These are phyloP conservation scores for Aspergillus japonicus DNA, from an alignment of 2,329 filamentous ascomycete genomes.

Conservation along the genomic window DNA sequence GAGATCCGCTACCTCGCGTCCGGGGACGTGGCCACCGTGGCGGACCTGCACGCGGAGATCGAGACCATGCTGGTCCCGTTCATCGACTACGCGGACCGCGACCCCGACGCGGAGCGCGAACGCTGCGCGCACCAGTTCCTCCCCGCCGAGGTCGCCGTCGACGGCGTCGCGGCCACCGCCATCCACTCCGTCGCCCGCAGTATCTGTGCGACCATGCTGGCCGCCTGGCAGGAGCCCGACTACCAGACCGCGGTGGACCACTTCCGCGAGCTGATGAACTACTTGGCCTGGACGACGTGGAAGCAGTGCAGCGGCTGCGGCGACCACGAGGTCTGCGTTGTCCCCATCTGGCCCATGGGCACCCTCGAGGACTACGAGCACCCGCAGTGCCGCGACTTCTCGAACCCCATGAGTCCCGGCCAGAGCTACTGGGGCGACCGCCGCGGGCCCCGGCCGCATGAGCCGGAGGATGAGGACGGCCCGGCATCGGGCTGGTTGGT, in stretches of 20 bases:
- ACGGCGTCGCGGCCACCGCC: constrained; percentile 26
- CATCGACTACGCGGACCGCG: constrained; percentile 33
- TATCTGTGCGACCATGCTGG: constrained; percentile 35
- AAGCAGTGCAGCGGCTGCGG: constrained; percentile 56
- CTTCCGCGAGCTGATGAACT: constrained; percentile 46
- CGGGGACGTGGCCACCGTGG: constrained; percentile 21
- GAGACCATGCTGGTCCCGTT: constrained; percentile 33
- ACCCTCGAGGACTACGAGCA: constrained; percentile 53
- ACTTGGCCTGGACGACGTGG: constrained; percentile 61
- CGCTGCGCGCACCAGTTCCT: constrained; percentile 39
- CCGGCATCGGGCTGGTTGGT: background rate
- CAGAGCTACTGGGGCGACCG: constrained; percentile 30
- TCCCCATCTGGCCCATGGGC: constrained; percentile 66
- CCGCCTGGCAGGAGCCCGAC: constrained; percentile 21
- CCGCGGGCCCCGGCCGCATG: background rate
- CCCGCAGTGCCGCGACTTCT: constrained; percentile 45
- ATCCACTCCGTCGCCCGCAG: constrained; percentile 31
- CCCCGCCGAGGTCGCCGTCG: constrained; percentile 14
- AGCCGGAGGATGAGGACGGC: background rate
- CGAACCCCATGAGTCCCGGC: constrained; percentile 21
- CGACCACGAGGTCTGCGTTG: constrained; percentile 56
- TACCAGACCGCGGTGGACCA: constrained; percentile 27
- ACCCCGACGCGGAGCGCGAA: constrained; percentile 27
- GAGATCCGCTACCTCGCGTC: constrained; percentile 48
- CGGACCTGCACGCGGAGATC: constrained; percentile 29